Evolutionary conservation across 352 stramenopile species (phyloP), one percentile per base, ranked within the genome.

Genomic region (Globisporangium irregulare): DNA sequence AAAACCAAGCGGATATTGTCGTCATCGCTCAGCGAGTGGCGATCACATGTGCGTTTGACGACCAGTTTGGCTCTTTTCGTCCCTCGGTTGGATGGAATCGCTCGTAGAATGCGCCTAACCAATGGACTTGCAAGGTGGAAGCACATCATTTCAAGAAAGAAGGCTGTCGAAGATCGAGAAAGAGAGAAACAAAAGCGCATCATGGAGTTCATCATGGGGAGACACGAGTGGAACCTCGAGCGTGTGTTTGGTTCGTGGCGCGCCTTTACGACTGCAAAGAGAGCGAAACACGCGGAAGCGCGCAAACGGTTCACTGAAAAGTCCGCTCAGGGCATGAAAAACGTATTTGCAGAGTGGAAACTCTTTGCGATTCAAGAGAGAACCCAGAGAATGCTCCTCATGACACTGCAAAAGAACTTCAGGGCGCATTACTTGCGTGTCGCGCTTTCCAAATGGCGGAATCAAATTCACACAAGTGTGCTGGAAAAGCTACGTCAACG

Each of bases 241-340:
- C 70, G 69, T 25, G 73, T 57, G 27, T 82, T 90, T 50, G 24
- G 51, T 8, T 64, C 62, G 0, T 88, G 76, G 79, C 73, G 74
- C 59, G n/a, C 72, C 14, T 7, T 67, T 14, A 34, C 50, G 7
- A 25, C n/a, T 9, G 12, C 41, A 0, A 73, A 69, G 50, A 53
- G 48, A 18, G 24, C 9, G 12, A 55, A 59, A 41, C 69, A 58
- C 55, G 60, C 20, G 38, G 15, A 70, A 24, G 55, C 64, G 1
- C 24, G 29, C 14, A 15, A 65, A 9, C 41, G 55, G 8, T 59
- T 53, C 15, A 24, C 24, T 1, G 9, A 0, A 6, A 69, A 58
- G 41, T 34, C 10, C 41, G 9, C 27, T 15, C 18, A 50, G 25
- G 5, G 38, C 4, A 18, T 32, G 27, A 15, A 29, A 18, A 27